Conservation (phyloP, 2,329 filamentous ascomycete species). For the Cladosporium sphaerospermum region DNA sequence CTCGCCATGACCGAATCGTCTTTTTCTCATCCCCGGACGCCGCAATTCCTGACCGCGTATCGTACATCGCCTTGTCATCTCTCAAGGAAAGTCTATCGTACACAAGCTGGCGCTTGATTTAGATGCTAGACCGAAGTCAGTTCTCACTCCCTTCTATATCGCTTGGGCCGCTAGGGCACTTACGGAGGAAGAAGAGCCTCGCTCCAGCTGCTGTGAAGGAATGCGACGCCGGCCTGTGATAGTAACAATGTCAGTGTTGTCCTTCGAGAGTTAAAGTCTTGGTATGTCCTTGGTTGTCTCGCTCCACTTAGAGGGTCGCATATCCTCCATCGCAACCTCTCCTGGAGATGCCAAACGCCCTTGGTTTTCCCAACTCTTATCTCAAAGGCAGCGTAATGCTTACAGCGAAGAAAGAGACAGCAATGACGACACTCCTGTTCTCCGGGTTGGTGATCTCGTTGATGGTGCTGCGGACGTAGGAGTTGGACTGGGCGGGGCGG, state of each 20-base stretch:
- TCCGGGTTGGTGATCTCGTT: conserved; percentile 40
- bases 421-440: conserved; percentile 44
- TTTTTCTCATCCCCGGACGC: background rate
- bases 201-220: conserved; percentile 48
- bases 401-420: conserved; percentile 47
- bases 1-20: background rate
- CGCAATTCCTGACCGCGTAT: background rate
- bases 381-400: conserved; percentile 19
- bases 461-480: conserved; percentile 36
- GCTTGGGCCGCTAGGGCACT: conserved; percentile 16
- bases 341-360: background rate
- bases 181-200: conserved; percentile 46
- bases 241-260: conserved; percentile 10
- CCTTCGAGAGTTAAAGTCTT: background rate
- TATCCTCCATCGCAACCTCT: background rate
- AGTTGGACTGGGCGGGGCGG: conserved; percentile 23
- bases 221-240: conserved; percentile 44
- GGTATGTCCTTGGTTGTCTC: background rate
- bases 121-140: conserved; percentile 1
- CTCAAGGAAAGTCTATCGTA: background rate
- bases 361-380: background rate
- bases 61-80: background rate
- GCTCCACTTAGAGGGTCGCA: background rate
- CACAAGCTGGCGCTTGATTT: conserved; percentile 9
- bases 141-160: background rate